Conservation (phyloP, 139 green algal genomes). For the Chlorella sp. region DNA sequence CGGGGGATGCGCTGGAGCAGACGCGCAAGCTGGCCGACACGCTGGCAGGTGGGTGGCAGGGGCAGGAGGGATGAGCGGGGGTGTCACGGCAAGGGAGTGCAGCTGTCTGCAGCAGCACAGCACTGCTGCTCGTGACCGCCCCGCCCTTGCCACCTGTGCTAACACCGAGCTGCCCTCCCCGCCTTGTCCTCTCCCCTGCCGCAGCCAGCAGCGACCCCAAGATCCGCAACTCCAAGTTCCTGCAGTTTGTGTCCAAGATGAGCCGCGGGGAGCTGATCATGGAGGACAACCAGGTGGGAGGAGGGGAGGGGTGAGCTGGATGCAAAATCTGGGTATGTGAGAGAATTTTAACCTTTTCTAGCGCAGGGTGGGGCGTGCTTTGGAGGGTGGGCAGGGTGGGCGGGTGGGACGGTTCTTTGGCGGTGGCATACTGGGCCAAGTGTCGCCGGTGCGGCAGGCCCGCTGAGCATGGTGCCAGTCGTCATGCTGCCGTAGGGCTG, state of each 20-base stretch:
- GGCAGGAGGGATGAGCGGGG: neutral
- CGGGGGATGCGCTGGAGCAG: conserved; percentile 44
- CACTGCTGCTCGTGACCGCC: neutral
- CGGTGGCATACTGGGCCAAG: too few relatives aligned
- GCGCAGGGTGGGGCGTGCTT: neutral
- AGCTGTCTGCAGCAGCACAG: neutral
- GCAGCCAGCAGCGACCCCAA: conserved; percentile 70
- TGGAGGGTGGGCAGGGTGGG: neutral
- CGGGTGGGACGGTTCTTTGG: neutral
- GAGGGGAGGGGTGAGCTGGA: neutral
- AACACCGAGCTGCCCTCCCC: neutral
- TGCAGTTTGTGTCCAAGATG: conserved; percentile 98
- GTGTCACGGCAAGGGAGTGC: conserved; percentile 31
- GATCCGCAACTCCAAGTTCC: conserved; percentile 90
- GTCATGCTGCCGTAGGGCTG: neutral
- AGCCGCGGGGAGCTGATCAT: conserved; percentile 85
- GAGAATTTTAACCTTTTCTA: too few relatives aligned
- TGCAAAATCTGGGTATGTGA: too few relatives aligned
- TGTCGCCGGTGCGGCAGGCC: too few relatives aligned
- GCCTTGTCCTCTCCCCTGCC: conserved; percentile 35
- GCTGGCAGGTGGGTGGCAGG: conserved; percentile 13
- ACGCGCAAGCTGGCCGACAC: conserved; percentile 64
- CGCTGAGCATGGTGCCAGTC: neutral
- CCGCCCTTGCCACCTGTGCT: neutral
- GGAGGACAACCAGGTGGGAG: conserved; percentile 77